These are phyloP conservation scores for Calonectria hongkongensis DNA, from an alignment of 2,329 filamentous ascomycete species.

Conservation along the genomic window DNA sequence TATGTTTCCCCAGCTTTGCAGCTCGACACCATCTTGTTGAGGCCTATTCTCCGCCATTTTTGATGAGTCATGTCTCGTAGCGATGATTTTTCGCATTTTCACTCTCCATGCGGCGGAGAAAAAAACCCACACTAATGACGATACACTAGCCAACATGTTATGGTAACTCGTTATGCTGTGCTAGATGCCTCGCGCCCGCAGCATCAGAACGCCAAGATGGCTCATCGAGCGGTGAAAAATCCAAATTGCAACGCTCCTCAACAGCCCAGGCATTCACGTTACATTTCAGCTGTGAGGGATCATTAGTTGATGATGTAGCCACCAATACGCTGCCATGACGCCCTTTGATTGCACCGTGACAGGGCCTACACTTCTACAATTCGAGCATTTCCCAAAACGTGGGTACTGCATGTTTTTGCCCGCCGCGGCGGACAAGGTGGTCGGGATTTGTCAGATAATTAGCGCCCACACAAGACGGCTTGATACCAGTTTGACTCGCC, in stretches of 20 bases:
- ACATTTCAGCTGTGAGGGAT: conserved; percentile 31
- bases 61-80: conserved; percentile 5
- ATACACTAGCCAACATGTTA: conserved; percentile 34
- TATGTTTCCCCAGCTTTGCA: conserved; percentile 38
- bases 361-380: neutral
- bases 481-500: conserved; percentile 21
- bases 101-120: neutral
- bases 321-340: conserved; percentile 26
- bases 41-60: neutral
- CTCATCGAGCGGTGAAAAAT: conserved; percentile 34
- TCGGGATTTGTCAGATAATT: conserved; percentile 33
- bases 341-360: conserved; percentile 10
- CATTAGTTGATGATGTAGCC: conserved; percentile 32
- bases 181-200: conserved; percentile 13
- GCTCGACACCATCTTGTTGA: neutral
- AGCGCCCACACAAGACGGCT: conserved; percentile 37
- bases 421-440: conserved; percentile 43
- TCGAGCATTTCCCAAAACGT: conserved; percentile 15
- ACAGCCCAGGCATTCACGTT: conserved; percentile 27
- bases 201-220: neutral
- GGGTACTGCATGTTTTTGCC: conserved; percentile 35
- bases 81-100: neutral
- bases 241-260: conserved; percentile 17
- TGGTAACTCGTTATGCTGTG: conserved; percentile 45
- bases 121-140: neutral